These are phyloP conservation scores for Blastobotrys buckinghamii DNA, from an alignment of 1,139 yeast species.

Conservation along the genomic window DNA sequence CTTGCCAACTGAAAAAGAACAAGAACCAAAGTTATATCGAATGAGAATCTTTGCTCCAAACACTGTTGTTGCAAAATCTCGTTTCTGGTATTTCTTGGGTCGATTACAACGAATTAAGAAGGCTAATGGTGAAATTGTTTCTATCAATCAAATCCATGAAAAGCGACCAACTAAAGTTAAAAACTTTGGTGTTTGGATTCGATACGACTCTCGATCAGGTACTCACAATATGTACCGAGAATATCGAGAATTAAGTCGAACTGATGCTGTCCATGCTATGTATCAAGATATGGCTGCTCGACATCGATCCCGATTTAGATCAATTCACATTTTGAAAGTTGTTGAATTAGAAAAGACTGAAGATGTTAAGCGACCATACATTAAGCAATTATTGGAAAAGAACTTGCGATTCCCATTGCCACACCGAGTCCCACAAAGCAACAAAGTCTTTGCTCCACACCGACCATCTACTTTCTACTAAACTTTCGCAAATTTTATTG, in stretches of 20 bases:
- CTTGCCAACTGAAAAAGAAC: slow-evolving; percentile 98
- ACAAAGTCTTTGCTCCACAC: slow-evolving; percentile 82
- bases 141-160: slow-evolving; percentile 88
- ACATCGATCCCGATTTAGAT: slow-evolving; percentile 99
- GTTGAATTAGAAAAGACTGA: slow-evolving; percentile 97
- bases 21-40: slow-evolving; percentile 99
- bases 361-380: slow-evolving; percentile 99
- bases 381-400: slow-evolving; percentile 92
- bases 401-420: slow-evolving; percentile 99
- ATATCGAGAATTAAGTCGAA: slow-evolving; percentile 99
- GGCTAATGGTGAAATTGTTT: slow-evolving; percentile 98
- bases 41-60: slow-evolving; percentile 99
- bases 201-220: slow-evolving; percentile 99
- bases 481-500: too few relatives aligned
- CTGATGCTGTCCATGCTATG: slow-evolving; percentile 97
- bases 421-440: slow-evolving; percentile 95
- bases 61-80: slow-evolving; percentile 98
- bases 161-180: slow-evolving; percentile 98
- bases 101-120: slow-evolving; percentile 99
- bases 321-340: slow-evolving; percentile 91
- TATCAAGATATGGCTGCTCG: slow-evolving; percentile 99
- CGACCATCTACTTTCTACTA: slow-evolving; percentile 98
- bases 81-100: slow-evolving; percentile 99
- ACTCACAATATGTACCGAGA: slow-evolving; percentile 99
- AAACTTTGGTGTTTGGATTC: slow-evolving; percentile 99